Conservation (phyloP, 2,329 filamentous ascomycete species). For the Xylaria sp. region DNA sequence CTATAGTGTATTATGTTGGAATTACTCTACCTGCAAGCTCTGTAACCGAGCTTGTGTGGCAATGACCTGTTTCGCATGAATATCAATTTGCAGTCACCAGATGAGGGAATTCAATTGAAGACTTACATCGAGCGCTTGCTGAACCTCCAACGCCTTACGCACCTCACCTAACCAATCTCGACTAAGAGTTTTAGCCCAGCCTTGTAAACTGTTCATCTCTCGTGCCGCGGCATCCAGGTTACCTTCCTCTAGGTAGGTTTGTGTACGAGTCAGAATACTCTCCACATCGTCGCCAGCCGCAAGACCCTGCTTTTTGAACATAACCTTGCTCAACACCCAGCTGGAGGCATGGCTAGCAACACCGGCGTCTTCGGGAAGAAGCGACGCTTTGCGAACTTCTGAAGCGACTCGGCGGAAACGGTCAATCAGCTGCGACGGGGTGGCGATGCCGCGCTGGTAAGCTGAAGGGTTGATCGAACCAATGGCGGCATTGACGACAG, state of each 20-base stretch:
- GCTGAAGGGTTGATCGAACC: conserved; percentile 94
- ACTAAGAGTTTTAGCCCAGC: conserved; percentile 95
- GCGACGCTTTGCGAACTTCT: conserved; percentile 93
- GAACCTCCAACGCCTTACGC: conserved; percentile 90
- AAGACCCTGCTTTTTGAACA: conserved; percentile 94
- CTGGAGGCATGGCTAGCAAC: conserved; percentile 94
- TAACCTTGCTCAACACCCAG: conserved; percentile 87
- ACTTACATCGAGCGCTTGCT: conserved; percentile 89
- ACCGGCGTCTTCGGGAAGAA: conserved; percentile 92
- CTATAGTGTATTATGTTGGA: conserved; percentile 30
- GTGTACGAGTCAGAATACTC: conserved; percentile 88
- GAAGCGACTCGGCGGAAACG: conserved; percentile 91
- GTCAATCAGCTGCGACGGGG: conserved; percentile 86
- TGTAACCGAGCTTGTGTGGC: conserved; percentile 46
- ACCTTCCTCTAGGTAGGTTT: conserved; percentile 91
- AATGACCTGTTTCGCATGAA: conserved; percentile 41
- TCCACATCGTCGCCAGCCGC: conserved; percentile 90
- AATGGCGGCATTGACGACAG: conserved; percentile 91
- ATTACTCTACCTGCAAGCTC: conserved; percentile 46
- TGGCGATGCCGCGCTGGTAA: conserved; percentile 91
- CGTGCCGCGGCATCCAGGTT: conserved; percentile 89
- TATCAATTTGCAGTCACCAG: conserved; percentile 28
- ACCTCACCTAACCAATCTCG: conserved; percentile 94
- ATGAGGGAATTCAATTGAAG: background rate
- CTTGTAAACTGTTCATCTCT: conserved; percentile 92